Conservation (phyloP, 2,329 filamentous ascomycete genomes). For the Juglanconis sp. region DNA sequence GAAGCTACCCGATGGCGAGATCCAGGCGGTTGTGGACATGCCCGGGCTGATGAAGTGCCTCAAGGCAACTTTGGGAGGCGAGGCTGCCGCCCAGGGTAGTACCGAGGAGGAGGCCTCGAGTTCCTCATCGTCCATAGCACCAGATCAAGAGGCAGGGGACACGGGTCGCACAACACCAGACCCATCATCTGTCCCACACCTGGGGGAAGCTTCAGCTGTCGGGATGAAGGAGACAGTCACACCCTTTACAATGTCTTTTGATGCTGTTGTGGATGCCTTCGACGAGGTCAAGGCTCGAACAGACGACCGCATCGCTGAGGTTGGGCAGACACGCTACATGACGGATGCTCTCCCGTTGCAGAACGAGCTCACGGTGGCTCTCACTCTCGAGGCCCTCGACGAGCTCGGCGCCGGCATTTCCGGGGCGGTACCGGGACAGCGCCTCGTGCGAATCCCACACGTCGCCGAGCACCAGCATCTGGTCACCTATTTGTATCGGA, state of each 20-base stretch:
- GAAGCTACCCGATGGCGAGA: conserved; percentile 15
- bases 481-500: conserved; percentile 30
- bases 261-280: not conserved
- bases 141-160: not conserved
- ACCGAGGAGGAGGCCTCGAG: not conserved
- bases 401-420: conserved; percentile 27
- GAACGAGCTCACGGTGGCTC: conserved; percentile 23
- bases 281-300: not conserved
- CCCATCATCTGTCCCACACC: not conserved
- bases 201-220: not conserved
- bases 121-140: too few species aligned
- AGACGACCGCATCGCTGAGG: not conserved
- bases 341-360: not conserved
- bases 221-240: not conserved
- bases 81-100: not conserved
- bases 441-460: conserved; percentile 24
- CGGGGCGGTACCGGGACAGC: conserved; percentile 23
- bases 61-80: not conserved
- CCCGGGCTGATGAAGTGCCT: conserved; percentile 4
- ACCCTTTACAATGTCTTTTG: not conserved
- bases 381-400: conserved; percentile 34
- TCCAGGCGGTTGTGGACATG: not conserved
- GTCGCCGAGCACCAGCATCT: conserved; percentile 27
- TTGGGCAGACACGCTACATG: conserved; percentile 7
- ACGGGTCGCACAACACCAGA: not conserved